A percentile compares a stretch with the other conserved stretches of the same genome.
phyloP scores from a whole-genome alignment of 2,329 filamentous ascomycete species.

The Stagonosporopsis tanaceti region DNA sequence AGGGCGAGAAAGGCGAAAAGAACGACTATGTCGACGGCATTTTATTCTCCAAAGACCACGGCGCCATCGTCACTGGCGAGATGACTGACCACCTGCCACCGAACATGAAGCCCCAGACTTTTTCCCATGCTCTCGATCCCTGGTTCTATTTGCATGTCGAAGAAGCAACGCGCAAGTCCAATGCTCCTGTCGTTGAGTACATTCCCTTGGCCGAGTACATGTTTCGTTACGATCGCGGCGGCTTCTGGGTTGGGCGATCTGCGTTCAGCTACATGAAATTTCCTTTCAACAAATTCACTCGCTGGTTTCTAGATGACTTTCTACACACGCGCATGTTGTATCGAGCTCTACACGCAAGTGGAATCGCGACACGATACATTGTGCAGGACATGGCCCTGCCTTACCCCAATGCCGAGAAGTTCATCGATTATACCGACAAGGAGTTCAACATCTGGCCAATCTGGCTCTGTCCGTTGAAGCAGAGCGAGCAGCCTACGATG shows the following conservation, averaged over 20 bases:
- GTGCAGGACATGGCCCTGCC: conserved; percentile 68
- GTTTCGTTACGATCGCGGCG: conserved; percentile 74
- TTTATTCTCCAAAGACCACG: conserved; percentile 54
- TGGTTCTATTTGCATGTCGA: conserved; percentile 62
- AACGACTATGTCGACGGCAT: conserved; percentile 61
- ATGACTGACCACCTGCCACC: conserved; percentile 50
- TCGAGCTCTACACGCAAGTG: conserved; percentile 68
- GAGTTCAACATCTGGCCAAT: conserved; percentile 56
- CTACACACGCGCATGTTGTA: conserved; percentile 72
- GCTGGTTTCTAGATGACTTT: conserved; percentile 68
- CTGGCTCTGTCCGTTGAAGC: conserved; percentile 58
- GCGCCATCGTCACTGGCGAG: conserved; percentile 56
- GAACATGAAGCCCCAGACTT: conserved; percentile 44
- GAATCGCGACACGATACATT: conserved; percentile 67
- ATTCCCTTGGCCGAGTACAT: conserved; percentile 72
- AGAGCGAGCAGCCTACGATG: conserved; percentile 44
- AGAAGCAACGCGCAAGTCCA: conserved; percentile 46
- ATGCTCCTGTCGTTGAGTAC: conserved; percentile 57
- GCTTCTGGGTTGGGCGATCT: conserved; percentile 71
- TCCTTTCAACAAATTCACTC: conserved; percentile 71
- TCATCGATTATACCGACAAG: conserved; percentile 54
- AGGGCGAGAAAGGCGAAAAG: conserved; percentile 42
- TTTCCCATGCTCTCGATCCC: conserved; percentile 56
- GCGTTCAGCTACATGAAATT: conserved; percentile 70
- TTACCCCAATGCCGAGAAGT: conserved; percentile 52